phyloP scores from a whole-genome alignment of 139 green algal genomes.

The Edaphochlamys debaryana region DNA sequence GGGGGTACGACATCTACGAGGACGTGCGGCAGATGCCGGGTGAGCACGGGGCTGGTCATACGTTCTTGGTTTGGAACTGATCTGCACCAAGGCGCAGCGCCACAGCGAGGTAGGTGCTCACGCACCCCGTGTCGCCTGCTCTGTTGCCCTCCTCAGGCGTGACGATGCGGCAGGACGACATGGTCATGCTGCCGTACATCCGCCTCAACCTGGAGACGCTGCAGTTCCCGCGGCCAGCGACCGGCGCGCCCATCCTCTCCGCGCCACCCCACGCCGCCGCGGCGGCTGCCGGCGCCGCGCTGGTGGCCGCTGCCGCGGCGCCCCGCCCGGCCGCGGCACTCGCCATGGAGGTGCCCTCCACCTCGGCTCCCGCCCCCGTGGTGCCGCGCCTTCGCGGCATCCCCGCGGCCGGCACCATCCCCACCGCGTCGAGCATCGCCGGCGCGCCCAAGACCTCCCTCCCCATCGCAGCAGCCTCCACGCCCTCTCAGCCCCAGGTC shows the following conservation, averaged over 20 bases:
- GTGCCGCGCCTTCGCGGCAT: background rate
- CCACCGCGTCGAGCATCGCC: background rate
- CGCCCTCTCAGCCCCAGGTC: constrained; percentile 9
- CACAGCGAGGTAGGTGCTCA: too few relatives aligned
- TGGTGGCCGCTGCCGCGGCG: background rate
- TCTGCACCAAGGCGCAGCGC: background rate
- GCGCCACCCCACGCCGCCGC: too few relatives aligned
- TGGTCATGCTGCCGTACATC: constrained; percentile 94
- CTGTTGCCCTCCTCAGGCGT: too few relatives aligned
- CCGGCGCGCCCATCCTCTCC: background rate
- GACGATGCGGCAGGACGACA: too few relatives aligned
- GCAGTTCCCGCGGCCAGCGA: constrained; percentile 30
- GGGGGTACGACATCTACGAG: constrained; percentile 31
- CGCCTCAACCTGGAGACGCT: constrained; percentile 87
- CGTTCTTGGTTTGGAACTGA: background rate
- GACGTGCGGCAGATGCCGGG: constrained; percentile 32
- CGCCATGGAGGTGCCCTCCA: background rate
- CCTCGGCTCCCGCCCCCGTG: background rate
- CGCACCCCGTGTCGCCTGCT: too few relatives aligned
- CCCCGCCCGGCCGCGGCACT: background rate
- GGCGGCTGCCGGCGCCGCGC: background rate
- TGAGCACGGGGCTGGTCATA: background rate
- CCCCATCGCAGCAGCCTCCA: too few relatives aligned
- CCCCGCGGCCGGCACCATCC: background rate
- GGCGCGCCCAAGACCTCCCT: background rate